Percentiles rank a stretch among this genome's conserved stretches.
Conservation (phyloP, 208 protist genomes). For the Acanthamoeba castellanii region DNA sequence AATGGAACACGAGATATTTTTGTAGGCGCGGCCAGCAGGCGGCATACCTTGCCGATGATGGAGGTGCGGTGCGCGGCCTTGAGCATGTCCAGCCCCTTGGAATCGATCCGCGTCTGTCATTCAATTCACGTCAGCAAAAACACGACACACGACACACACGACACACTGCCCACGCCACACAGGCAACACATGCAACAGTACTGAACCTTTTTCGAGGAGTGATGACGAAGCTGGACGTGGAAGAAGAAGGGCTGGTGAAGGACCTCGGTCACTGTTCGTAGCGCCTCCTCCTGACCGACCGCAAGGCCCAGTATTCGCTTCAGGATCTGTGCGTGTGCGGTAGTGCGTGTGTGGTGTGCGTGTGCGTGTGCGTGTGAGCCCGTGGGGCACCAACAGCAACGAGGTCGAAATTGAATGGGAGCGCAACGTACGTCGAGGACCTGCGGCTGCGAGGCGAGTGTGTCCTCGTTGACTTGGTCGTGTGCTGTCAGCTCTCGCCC, state of each 20-base stretch:
- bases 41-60: constrained; percentile 6
- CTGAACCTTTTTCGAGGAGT: constrained; percentile 17
- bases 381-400: neutral
- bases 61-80: neutral
- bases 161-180: neutral
- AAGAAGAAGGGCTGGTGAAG: neutral
- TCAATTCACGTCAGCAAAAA: neutral
- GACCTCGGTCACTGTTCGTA: neutral
- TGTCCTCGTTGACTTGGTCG: neutral
- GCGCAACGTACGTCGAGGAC: constrained; percentile 2
- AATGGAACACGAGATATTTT: too few relatives aligned
- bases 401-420: neutral
- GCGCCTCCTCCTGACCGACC: neutral
- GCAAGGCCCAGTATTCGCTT: neutral
- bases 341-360: neutral
- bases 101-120: constrained; percentile 10
- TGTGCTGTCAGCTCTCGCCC: constrained; percentile 12
- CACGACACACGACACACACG: neutral
- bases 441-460: neutral
- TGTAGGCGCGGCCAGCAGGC: neutral
- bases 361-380: neutral
- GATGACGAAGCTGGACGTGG: neutral
- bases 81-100: constrained; percentile 56
- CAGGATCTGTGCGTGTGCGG: neutral
- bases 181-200: neutral